phyloP scores from a whole-genome alignment of 805 yeast species.

The Ogataea wickerhamii region DNA sequence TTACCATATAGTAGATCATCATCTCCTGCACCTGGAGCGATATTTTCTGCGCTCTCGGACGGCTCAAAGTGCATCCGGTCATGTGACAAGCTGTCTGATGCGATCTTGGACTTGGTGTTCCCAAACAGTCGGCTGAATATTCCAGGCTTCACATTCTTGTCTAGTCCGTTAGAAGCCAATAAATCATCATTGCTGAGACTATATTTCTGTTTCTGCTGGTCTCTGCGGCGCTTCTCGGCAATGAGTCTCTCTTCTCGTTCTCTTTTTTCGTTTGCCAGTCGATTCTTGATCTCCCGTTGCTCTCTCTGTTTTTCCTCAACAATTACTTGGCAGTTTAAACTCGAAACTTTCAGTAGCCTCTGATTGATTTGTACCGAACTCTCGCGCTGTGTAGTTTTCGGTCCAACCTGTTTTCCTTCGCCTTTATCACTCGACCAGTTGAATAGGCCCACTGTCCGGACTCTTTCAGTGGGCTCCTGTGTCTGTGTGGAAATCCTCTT shows the following conservation, averaged over 20 bases:
- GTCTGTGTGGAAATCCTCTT: conserved; percentile 21
- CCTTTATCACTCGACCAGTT: conserved; percentile 17
- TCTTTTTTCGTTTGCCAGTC: conserved; percentile 18
- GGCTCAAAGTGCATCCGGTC: conserved; percentile 6
- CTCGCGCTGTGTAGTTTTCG: not conserved
- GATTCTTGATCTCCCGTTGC: conserved; percentile 12
- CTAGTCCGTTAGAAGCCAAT: conserved; percentile 1
- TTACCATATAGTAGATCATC: not conserved
- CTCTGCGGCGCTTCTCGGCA: conserved; percentile 18
- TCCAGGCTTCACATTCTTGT: conserved; percentile 11
- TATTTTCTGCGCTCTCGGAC: not conserved
- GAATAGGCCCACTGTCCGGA: conserved; percentile 14
- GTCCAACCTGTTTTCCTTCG: conserved; percentile 1
- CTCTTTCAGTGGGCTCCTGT: not conserved
- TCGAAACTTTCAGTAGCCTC: conserved; percentile 21
- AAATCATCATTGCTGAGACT: not conserved
- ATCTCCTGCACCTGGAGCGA: not conserved
- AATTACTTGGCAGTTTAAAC: conserved; percentile 15
- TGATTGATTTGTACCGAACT: conserved; percentile 19
- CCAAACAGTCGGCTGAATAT: conserved; percentile 27
- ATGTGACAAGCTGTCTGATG: conserved; percentile 28
- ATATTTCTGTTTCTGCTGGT: conserved; percentile 23
- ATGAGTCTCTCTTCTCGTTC: conserved; percentile 23
- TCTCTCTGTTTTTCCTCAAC: conserved; percentile 20
- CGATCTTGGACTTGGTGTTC: conserved; percentile 26